Conservation (phyloP, 2,329 filamentous ascomycete genomes). For the Coleophoma eucalyptorum region DNA sequence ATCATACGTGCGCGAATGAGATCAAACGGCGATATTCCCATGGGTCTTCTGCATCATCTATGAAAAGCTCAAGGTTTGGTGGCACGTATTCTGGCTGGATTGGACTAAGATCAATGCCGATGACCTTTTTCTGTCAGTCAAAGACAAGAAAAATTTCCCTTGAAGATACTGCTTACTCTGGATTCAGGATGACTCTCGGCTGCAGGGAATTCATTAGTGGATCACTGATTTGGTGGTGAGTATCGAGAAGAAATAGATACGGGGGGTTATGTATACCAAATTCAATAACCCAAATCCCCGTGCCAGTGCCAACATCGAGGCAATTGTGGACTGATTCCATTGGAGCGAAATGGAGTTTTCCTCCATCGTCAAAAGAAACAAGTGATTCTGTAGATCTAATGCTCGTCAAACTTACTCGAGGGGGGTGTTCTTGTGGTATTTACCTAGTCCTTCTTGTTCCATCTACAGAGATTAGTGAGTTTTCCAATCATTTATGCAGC, state of each 20-base stretch:
- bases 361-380: slow-evolving; percentile 1
- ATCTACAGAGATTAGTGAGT: slow-evolving; percentile 40
- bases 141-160: slow-evolving; percentile 23
- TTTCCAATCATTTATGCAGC: slow-evolving; percentile 36
- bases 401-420: neutral
- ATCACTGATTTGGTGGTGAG: neutral
- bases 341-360: slow-evolving; percentile 1
- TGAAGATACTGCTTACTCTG: slow-evolving; percentile 7
- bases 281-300: slow-evolving; percentile 34
- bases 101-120: slow-evolving; percentile 35
- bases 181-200: slow-evolving; percentile 16
- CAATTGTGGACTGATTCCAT: slow-evolving; percentile 17
- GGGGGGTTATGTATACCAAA: neutral
- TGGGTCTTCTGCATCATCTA: slow-evolving; percentile 33
- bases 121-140: slow-evolving; percentile 23
- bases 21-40: slow-evolving; percentile 42
- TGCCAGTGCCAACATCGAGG: slow-evolving; percentile 35
- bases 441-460: slow-evolving; percentile 2
- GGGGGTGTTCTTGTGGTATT: neutral
- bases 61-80: slow-evolving; percentile 67
- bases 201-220: neutral
- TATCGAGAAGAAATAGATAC: no score
- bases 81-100: slow-evolving; percentile 49
- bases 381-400: slow-evolving; percentile 1
- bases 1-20: slow-evolving; percentile 53